These are phyloP conservation scores for Myriosclerotinia scirpicola DNA, from an alignment of 2,329 filamentous ascomycete species.

Conservation along the genomic window DNA sequence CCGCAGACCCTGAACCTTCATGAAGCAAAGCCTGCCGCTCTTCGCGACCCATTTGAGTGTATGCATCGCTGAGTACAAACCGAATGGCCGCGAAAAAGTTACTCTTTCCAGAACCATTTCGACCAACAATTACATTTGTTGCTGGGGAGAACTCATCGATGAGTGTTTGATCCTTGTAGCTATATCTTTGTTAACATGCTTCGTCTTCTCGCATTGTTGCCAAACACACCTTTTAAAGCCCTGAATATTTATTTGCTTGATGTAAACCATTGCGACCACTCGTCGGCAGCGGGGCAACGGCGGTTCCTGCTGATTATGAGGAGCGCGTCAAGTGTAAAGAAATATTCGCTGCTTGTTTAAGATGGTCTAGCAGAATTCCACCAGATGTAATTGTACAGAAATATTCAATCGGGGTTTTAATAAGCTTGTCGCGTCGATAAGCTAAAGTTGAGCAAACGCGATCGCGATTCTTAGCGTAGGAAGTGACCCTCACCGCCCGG, in stretches of 20 bases:
- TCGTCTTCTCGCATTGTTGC: background rate
- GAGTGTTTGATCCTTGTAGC: constrained; percentile 99
- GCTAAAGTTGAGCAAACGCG: constrained; percentile 21
- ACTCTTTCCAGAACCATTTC: constrained; percentile 98
- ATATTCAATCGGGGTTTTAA: constrained; percentile 2
- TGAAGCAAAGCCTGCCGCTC: constrained; percentile 96
- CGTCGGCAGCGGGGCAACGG: constrained; percentile 27
- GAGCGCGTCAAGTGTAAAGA: constrained; percentile 9
- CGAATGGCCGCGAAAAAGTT: constrained; percentile 99
- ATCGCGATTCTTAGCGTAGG: constrained; percentile 21
- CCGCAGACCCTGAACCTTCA: constrained; percentile 94
- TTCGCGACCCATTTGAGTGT: constrained; percentile 92
- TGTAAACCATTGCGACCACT: constrained; percentile 68
- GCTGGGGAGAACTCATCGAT: constrained; percentile 98
- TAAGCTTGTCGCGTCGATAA: constrained; percentile 19
- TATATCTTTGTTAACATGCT: constrained; percentile 44
- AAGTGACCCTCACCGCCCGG: constrained; percentile 19
- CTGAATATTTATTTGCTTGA: constrained; percentile 99
- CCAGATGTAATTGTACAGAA: background rate
- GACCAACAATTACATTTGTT: constrained; percentile 97
- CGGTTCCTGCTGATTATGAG: constrained; percentile 10
- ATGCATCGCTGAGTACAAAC: constrained; percentile 96
- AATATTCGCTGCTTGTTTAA: background rate
- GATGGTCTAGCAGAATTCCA: background rate
- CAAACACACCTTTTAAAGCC: constrained; percentile 89